Conservation (phyloP, 2,329 filamentous ascomycete species). For the Chalaropsis ovoidea region DNA sequence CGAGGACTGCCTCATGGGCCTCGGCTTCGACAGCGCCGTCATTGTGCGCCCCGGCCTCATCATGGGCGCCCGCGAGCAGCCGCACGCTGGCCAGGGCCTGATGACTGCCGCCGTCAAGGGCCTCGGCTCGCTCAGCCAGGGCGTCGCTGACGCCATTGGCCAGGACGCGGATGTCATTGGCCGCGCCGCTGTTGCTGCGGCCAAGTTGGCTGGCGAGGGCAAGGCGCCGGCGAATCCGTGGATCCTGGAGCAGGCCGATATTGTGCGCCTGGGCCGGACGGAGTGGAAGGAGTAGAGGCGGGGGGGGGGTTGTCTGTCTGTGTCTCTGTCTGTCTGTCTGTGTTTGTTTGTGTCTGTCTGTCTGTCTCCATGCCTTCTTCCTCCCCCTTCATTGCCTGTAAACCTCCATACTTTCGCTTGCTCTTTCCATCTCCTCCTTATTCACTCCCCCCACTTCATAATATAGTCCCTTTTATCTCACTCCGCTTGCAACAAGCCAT, state of each 20-base stretch:
- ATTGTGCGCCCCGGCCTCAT: constrained; percentile 67
- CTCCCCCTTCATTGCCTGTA: too few relatives aligned
- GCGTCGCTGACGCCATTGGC: constrained; percentile 54
- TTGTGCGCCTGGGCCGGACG: constrained; percentile 55
- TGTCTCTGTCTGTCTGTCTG: neutral
- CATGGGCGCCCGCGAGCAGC: constrained; percentile 56
- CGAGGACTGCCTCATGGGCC: constrained; percentile 61
- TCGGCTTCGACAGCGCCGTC: constrained; percentile 68
- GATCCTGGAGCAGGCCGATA: constrained; percentile 51
- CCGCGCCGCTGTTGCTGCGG: constrained; percentile 53
- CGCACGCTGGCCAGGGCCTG: constrained; percentile 48
- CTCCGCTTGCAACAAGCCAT: constrained; percentile 8
- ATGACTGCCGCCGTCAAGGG: constrained; percentile 46
- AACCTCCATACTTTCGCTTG: too few relatives aligned
- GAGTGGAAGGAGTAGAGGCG: constrained; percentile 40
- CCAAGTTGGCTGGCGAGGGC: constrained; percentile 47
- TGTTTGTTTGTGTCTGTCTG: too few relatives aligned
- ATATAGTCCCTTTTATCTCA: neutral
- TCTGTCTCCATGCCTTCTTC: too few relatives aligned
- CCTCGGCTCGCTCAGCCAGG: constrained; percentile 44
- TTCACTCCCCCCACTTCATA: neutral
- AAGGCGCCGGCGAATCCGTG: constrained; percentile 52
- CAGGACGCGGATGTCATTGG: constrained; percentile 68
- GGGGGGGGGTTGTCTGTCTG: neutral
- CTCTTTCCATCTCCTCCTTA: neutral